These are phyloP conservation scores for Deakozyma indianensis DNA, from an alignment of 805 yeast species.

Conservation along the genomic window DNA sequence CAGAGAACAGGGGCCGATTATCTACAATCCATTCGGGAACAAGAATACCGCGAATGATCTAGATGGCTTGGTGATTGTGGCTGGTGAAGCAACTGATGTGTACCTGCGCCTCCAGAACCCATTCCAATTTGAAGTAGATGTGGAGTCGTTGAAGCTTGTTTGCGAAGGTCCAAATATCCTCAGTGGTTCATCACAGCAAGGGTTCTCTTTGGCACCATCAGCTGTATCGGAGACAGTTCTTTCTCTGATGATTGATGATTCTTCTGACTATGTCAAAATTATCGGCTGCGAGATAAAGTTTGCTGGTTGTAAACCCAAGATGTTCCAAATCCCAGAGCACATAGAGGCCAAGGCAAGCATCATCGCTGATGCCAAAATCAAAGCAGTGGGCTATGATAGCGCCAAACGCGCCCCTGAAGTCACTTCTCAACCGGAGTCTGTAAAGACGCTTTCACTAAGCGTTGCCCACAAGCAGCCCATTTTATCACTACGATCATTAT, in stretches of 20 bases:
- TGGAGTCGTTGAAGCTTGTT: conserved; percentile 24
- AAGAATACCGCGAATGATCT: conserved; percentile 11
- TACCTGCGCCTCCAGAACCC: conserved; percentile 60
- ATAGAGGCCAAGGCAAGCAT: conserved; percentile 1
- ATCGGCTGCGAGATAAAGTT: conserved; percentile 37
- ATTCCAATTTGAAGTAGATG: conserved; percentile 54
- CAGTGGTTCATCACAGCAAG: conserved; percentile 12
- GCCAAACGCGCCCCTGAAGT: conserved; percentile 4
- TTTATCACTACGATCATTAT: conserved; percentile 35
- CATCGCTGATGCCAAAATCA: conserved; percentile 15
- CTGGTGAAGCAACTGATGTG: conserved; percentile 51
- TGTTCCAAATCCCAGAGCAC: conserved; percentile 16
- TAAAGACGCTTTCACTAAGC: conserved; percentile 18
- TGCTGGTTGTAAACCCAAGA: conserved; percentile 33
- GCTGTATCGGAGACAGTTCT: conserved; percentile 13
- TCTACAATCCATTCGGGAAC: conserved; percentile 38
- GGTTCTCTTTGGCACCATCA: conserved; percentile 15
- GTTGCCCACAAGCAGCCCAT: conserved; percentile 45
- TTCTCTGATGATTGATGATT: conserved; percentile 19
- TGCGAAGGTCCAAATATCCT: conserved; percentile 11
- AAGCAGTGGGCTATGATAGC: conserved; percentile 11
- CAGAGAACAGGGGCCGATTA: conserved; percentile 7
- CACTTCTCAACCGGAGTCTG: not conserved
- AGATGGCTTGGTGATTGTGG: conserved; percentile 27
- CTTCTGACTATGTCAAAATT: conserved; percentile 34